Evolutionary conservation across 441 rosid genomes (phyloP).

Genomic region (Erodium texanum): DNA sequence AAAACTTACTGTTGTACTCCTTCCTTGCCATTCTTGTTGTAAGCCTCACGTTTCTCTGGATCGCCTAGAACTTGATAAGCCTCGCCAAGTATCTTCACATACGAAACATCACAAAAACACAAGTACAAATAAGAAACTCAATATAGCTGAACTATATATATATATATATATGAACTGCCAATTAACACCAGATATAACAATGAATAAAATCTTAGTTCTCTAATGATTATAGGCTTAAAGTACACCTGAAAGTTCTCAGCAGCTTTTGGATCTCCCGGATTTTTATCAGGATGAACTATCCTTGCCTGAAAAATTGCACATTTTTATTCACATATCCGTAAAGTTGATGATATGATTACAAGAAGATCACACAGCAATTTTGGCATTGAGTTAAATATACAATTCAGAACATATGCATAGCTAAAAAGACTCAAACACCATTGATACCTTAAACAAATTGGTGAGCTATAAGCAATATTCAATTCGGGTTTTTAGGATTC

Average conservation of each 20-base stretch:
- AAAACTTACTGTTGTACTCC: slow-evolving; percentile 65
- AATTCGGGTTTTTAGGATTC: not conserved
- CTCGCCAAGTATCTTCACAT: slow-evolving; percentile 68
- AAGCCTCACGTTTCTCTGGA: slow-evolving; percentile 77
- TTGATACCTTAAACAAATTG: no score
- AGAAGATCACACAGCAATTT: no score
- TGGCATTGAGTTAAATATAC: no score
- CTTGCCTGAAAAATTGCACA: slow-evolving; percentile 72
- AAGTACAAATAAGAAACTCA: slow-evolving; percentile 9
- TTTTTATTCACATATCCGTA: no score
- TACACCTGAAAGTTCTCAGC: slow-evolving; percentile 79
- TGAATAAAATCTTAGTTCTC: no score
- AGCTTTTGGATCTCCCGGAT: slow-evolving; percentile 77
- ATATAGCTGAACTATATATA: no score
- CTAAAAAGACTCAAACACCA: no score
- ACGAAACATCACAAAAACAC: slow-evolving; percentile 10
- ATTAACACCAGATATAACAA: no score
- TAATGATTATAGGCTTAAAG: not conserved
- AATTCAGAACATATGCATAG: no score
- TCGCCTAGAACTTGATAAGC: slow-evolving; percentile 91
- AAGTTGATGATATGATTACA: no score
- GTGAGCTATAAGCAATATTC: no score
- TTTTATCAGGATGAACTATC: slow-evolving; percentile 88
- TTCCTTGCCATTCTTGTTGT: slow-evolving; percentile 78
- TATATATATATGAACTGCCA: no score